These are phyloP conservation scores for Tilletia setariae DNA, from an alignment of 1,284 basidiomycete species.

Conservation along the genomic window DNA sequence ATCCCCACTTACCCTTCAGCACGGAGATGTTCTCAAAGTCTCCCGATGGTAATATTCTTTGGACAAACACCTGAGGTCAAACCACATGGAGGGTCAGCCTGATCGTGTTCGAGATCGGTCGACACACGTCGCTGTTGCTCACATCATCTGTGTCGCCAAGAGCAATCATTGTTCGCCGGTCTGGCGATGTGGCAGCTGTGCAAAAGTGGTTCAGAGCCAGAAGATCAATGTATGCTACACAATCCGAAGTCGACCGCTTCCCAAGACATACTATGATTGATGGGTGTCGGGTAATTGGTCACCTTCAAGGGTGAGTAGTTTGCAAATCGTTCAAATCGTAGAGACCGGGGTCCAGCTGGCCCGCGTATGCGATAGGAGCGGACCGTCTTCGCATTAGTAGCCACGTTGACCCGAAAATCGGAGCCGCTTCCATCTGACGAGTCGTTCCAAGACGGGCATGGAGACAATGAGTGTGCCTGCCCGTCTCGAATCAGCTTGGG, in stretches of 20 bases:
- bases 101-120: neutral
- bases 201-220: conserved; percentile 33
- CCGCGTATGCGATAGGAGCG: conserved; percentile 28
- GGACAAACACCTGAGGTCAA: conserved; percentile 17
- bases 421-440: neutral
- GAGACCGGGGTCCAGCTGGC: conserved; percentile 62
- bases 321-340: conserved; percentile 30
- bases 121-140: conserved; percentile 58
- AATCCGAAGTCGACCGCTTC: no score
- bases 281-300: neutral
- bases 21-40: conserved; percentile 32
- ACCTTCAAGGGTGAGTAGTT: no score
- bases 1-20: neutral
- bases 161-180: conserved; percentile 74
- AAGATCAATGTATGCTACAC: no score
- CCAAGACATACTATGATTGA: conserved; percentile 11
- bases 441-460: neutral
- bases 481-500: conserved; percentile 8
- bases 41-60: conserved; percentile 27
- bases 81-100: no score
- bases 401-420: conserved; percentile 34
- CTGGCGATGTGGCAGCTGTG: conserved; percentile 64
- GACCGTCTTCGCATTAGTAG: conserved; percentile 49
- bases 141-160: conserved; percentile 81
- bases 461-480: neutral